phyloP scores from a whole-genome alignment of 2,329 filamentous ascomycete species.

The Thyridium curvatum region DNA sequence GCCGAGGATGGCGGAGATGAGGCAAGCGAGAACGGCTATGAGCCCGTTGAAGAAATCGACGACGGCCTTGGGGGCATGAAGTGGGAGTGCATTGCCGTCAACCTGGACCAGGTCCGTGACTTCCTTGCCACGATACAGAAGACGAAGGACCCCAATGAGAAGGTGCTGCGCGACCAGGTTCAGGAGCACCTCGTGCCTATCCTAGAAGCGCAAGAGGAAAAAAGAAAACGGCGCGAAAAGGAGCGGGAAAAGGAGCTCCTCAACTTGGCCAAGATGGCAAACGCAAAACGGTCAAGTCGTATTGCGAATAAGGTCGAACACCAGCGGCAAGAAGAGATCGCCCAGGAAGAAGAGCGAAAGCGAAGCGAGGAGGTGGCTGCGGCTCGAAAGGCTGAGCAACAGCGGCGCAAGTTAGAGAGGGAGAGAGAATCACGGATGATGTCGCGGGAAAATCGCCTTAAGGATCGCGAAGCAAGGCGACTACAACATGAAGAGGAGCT shows the following conservation, averaged over 20 bases:
- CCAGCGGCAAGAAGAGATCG: conserved; percentile 66
- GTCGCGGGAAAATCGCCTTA: conserved; percentile 79
- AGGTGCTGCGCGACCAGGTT: conserved; percentile 64
- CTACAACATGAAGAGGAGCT: conserved; percentile 81
- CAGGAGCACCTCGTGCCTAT: conserved; percentile 76
- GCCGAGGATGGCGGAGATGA: conserved; percentile 30
- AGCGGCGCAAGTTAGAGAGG: conserved; percentile 52
- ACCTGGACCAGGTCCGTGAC: conserved; percentile 66
- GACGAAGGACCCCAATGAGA: conserved; percentile 80
- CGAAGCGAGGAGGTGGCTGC: conserved; percentile 57
- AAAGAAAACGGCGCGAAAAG: conserved; percentile 62
- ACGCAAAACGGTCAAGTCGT: conserved; percentile 87
- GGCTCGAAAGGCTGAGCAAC: conserved; percentile 61
- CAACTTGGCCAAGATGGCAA: conserved; percentile 80
- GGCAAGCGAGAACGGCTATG: conserved; percentile 9
- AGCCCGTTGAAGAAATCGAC: conserved; percentile 25
- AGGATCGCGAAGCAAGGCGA: conserved; percentile 78
- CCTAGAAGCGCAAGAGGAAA: conserved; percentile 71
- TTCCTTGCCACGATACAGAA: conserved; percentile 68
- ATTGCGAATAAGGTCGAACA: conserved; percentile 77
- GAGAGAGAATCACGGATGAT: conserved; percentile 75
- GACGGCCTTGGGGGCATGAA: conserved; percentile 68
- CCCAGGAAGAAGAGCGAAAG: conserved; percentile 63
- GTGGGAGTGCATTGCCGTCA: conserved; percentile 90
- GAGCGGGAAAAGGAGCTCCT: conserved; percentile 72